Conservation (phyloP, 106 monocot genomes). For the Chionographis japonica region DNA sequence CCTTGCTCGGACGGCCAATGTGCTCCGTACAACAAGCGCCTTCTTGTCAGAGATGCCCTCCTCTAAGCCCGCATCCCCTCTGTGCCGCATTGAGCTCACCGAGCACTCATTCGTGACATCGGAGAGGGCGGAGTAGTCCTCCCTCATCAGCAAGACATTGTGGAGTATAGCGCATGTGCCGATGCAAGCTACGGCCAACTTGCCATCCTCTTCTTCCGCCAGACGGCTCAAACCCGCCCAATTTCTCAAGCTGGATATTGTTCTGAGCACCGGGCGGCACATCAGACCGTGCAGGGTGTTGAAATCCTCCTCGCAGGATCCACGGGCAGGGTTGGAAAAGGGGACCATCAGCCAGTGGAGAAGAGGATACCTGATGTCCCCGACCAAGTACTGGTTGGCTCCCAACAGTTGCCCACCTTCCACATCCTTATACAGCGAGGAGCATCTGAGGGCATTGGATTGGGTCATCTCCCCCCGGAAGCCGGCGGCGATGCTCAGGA, state of each 20-base stretch:
- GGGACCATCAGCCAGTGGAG: constrained; percentile 80
- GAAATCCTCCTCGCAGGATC: constrained; percentile 48
- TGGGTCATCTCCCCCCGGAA: constrained; percentile 27
- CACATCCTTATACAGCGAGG: constrained; percentile 40
- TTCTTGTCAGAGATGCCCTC: constrained; percentile 13
- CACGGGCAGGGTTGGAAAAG: constrained; percentile 15
- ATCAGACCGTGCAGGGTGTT: constrained; percentile 34
- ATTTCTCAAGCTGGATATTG: constrained; percentile 43
- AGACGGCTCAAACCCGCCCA: constrained; percentile 49
- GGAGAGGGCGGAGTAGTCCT: constrained; percentile 43
- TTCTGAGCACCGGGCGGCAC: constrained; percentile 35
- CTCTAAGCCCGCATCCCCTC: constrained; percentile 1
- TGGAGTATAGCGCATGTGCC: constrained; percentile 76
- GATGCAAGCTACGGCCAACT: constrained; percentile 56
- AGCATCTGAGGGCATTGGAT: constrained; percentile 19
- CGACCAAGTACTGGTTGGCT: constrained; percentile 39
- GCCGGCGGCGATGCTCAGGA: constrained; percentile 39
- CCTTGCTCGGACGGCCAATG: constrained; percentile 29
- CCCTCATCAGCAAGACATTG: constrained; percentile 64
- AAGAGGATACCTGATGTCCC: constrained; percentile 33
- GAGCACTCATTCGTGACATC: constrained; percentile 6
- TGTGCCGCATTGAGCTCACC: background rate
- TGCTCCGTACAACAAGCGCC: constrained; percentile 18
- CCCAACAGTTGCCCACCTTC: constrained; percentile 30
- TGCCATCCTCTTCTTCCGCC: constrained; percentile 44